Base-by-base conservation (phyloP, 495 filamentous ascomycete species). In the Penicillium bovifimosum region DNA sequence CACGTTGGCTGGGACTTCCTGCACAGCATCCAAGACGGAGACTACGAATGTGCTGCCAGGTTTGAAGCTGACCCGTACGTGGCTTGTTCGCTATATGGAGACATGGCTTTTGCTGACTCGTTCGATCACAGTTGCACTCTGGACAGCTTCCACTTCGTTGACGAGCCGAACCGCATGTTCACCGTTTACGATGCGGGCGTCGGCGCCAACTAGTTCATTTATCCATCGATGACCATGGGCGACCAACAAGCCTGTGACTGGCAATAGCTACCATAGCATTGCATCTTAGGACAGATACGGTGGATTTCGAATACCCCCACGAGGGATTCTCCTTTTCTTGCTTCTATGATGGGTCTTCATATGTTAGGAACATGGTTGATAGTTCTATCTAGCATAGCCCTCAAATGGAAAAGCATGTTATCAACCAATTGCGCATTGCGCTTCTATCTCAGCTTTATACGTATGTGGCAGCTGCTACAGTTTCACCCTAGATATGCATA, bases 31-130 rank as follows among this genome's bases (percentile, higher is more conserved):
- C 29, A 41, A 18, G 34, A 43, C 0, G 53, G 40, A 7, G 5
- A 29, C 2, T 40, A 43, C 4, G 50, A 41, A 9, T 51, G 58
- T 61, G 66, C n/a, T 69, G 65, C 65, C 68, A 67, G 56, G 28
- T 76, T 66, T 42, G 66, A 62, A 6, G 27, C 55, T 41, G 78
- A 80, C 48, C 77, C 78, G 65, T 78, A 53, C 61, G 73, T 70
- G 5, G 2, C 7, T 20, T 1, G 28, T 16, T 36, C 27, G 10
- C n/a, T n/a, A 5, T 28, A 24, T 35, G 5, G 28, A 9, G 28
- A 9, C 9, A 5, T 17, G 27, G 5, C 26, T 17, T 48, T 24
- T 50, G 18, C 48, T 50, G 3, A 50, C 16, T 32, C 8, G 10
- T 24, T 26, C 1, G 9, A n/a, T 2, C 9, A 32, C 8, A 50